These are phyloP conservation scores for Gentiana macrophylla DNA, from an alignment of 257 asterid genomes.

Conservation along the genomic window DNA sequence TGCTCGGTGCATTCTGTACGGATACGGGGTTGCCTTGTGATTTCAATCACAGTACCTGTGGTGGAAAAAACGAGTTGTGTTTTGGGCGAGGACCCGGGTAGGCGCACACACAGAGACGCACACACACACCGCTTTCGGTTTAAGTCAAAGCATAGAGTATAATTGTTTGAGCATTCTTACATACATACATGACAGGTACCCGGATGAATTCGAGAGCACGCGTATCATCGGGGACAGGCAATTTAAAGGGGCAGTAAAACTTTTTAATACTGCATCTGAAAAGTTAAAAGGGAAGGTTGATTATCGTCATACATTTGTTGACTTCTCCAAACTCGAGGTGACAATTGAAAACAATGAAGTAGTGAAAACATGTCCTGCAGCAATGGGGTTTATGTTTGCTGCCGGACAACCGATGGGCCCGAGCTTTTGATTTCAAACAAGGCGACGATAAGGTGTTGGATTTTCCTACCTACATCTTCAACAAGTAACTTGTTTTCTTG, in stretches of 20 bases:
- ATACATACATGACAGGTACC: slow-evolving; percentile 46
- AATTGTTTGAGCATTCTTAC: background rate
- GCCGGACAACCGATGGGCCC: slow-evolving; percentile 99
- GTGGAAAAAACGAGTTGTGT: slow-evolving; percentile 93
- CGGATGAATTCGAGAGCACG: slow-evolving; percentile 94
- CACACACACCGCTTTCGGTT: background rate
- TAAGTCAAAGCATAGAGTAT: background rate
- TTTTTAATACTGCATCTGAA: slow-evolving; percentile 65
- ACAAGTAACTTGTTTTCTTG: background rate
- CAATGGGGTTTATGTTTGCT: slow-evolving; percentile 98
- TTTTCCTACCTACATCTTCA: slow-evolving; percentile 8
- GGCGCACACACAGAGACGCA: no score
- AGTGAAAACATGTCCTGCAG: slow-evolving; percentile 92
- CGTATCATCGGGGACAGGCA: slow-evolving; percentile 92
- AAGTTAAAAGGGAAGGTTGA: slow-evolving; percentile 68
- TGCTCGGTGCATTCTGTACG: slow-evolving; percentile 88
- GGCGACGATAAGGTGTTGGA: slow-evolving; percentile 71
- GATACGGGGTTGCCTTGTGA: slow-evolving; percentile 97
- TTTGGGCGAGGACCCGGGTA: slow-evolving; percentile 99
- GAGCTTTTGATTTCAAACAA: slow-evolving; percentile 97
- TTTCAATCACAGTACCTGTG: slow-evolving; percentile 94
- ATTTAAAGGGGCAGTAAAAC: slow-evolving; percentile 69
- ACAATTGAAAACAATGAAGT: slow-evolving; percentile 42
- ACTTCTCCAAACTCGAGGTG: slow-evolving; percentile 75
- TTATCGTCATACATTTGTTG: slow-evolving; percentile 64